A percentile compares a stretch with the other conserved stretches of the same genome.
phyloP scores from a whole-genome alignment of 1,284 basidiomycete genomes.

The Trametes polyzona region DNA sequence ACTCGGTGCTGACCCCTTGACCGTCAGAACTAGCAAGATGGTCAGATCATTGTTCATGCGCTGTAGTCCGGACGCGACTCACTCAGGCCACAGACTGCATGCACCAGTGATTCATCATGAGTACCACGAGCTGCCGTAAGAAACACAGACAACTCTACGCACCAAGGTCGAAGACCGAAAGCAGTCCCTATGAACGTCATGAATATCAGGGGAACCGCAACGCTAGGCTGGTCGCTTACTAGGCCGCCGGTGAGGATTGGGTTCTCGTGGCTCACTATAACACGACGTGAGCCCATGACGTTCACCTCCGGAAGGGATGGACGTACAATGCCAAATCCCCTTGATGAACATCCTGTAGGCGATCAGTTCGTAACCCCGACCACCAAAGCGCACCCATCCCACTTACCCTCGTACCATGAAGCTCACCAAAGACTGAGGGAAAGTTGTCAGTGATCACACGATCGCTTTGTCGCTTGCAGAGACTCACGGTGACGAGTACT shows the following conservation, averaged over 20 bases:
- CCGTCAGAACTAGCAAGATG: background rate
- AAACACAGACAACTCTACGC: background rate
- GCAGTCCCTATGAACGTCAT: conserved; percentile 14
- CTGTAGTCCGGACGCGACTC: background rate
- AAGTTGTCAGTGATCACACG: background rate
- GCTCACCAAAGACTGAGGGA: conserved; percentile 6
- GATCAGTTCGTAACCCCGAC: no score
- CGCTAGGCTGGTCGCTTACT: no score
- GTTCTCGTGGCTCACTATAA: conserved; percentile 25
- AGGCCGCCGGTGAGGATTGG: conserved; percentile 14
- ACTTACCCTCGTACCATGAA: conserved; percentile 12
- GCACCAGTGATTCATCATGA: background rate
- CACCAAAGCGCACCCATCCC: no score
- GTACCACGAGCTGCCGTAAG: no score
- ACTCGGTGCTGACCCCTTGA: conserved; percentile 6
- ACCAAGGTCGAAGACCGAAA: conserved; percentile 26
- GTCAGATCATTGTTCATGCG: background rate
- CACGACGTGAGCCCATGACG: background rate
- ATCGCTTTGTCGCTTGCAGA: background rate
- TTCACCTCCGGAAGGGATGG: background rate
- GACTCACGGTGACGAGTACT: conserved; percentile 6
- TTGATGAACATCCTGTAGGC: conserved; percentile 24
- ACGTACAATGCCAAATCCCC: conserved; percentile 27
- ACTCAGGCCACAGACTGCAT: conserved; percentile 11
- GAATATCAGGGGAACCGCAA: no score